phyloP scores from a whole-genome alignment of 345 rosid species.

The Lagerstroemia speciosa region DNA sequence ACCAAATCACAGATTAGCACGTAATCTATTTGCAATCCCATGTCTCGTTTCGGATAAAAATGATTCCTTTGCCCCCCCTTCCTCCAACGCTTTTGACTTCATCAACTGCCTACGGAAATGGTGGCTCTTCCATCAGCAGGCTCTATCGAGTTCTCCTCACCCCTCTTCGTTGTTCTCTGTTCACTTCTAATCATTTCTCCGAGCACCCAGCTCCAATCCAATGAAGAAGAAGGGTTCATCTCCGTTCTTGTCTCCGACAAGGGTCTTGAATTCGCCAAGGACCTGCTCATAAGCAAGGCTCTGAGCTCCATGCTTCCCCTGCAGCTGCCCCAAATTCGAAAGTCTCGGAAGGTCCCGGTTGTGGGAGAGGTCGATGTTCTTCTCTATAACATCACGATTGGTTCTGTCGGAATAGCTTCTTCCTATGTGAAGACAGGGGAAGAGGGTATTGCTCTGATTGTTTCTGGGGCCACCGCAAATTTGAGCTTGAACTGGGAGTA shows the following conservation, averaged over 20 bases:
- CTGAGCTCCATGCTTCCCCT: constrained; percentile 54
- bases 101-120: neutral
- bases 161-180: constrained; percentile 17
- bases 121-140: neutral
- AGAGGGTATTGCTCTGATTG: constrained; percentile 38
- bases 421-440: constrained; percentile 43
- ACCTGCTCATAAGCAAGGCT: constrained; percentile 41
- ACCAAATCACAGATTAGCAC: constrained; percentile 2
- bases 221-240: constrained; percentile 29
- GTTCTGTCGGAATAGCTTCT: constrained; percentile 30
- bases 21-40: neutral
- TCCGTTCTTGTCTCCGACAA: constrained; percentile 38
- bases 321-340: constrained; percentile 41
- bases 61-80: neutral
- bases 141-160: constrained; percentile 2
- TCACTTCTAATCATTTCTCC: constrained; percentile 26
- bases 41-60: neutral
- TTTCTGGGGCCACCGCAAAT: constrained; percentile 51
- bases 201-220: constrained; percentile 28
- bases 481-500: constrained; percentile 70
- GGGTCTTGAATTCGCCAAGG: constrained; percentile 60
- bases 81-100: constrained; percentile 3
- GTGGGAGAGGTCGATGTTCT: constrained; percentile 47
- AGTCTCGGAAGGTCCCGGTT: constrained; percentile 44
- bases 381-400: constrained; percentile 43